A percentile compares a stretch with the other conserved stretches of the same genome.
These are phyloP conservation scores for Porphyridium purpureum DNA, from an alignment of 23 red algal genomes.

Conservation along the genomic window DNA sequence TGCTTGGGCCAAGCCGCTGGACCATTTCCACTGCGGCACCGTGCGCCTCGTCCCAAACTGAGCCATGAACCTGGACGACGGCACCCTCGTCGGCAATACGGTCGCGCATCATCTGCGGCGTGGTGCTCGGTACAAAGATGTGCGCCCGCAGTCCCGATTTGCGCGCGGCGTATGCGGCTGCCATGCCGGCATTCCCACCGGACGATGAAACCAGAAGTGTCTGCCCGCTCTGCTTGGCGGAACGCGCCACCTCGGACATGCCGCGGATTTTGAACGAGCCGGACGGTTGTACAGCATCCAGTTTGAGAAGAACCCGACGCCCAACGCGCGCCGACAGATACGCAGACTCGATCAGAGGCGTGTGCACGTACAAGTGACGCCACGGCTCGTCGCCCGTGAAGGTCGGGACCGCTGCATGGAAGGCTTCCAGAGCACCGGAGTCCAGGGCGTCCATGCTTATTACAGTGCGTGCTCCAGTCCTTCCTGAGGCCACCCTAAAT, in stretches of 20 bases:
- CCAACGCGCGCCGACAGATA: slow-evolving; percentile 7
- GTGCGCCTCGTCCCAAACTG: slow-evolving; percentile 69
- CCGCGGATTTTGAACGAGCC: slow-evolving; percentile 90
- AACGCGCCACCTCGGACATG: slow-evolving; percentile 23
- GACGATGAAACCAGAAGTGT: slow-evolving; percentile 48
- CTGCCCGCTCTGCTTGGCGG: slow-evolving; percentile 7
- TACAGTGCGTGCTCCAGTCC: too few relatives aligned
- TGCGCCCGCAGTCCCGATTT: slow-evolving; percentile 22
- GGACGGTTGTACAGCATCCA: slow-evolving; percentile 52
- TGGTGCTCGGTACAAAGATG: slow-evolving; percentile 59
- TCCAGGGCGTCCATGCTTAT: too few relatives aligned
- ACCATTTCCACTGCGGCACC: slow-evolving; percentile 23
- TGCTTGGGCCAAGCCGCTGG: slow-evolving; percentile 1
- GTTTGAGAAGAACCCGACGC: slow-evolving; percentile 33
- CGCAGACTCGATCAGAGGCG: slow-evolving; percentile 33
- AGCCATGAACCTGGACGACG: slow-evolving; percentile 41
- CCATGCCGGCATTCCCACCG: slow-evolving; percentile 70
- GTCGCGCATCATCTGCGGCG: slow-evolving; percentile 50
- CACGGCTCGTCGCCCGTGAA: too few relatives aligned
- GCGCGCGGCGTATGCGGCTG: slow-evolving; percentile 39
- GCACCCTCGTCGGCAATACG: slow-evolving; percentile 35
- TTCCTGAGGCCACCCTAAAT: too few relatives aligned
- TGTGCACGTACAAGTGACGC: slow-evolving; percentile 40
- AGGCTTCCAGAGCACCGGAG: too few relatives aligned
- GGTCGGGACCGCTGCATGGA: too few relatives aligned